A percentile compares a stretch with the other conserved stretches of the same genome.
These are phyloP conservation scores for Cyathus striatus DNA, from an alignment of 768 basidiomycete species.

Conservation along the genomic window DNA sequence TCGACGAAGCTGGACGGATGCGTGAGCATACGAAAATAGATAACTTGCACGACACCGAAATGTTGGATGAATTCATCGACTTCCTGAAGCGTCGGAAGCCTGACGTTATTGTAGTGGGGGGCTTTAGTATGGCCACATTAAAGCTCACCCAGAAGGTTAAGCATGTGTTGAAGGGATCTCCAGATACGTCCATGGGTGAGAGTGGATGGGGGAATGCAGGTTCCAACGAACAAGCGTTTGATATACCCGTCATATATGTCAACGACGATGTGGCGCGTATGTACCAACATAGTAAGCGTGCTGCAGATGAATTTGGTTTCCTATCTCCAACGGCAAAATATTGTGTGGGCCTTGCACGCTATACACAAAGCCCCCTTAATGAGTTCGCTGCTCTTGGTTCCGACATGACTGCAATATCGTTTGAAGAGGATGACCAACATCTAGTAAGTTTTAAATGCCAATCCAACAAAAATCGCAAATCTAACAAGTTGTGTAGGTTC, in stretches of 20 bases:
- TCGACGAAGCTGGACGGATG: constrained; percentile 85
- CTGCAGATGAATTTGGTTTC: constrained; percentile 76
- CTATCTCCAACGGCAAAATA: constrained; percentile 81
- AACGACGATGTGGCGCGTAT: constrained; percentile 91
- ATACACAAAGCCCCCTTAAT: constrained; percentile 88
- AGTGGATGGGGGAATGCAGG: constrained; percentile 17
- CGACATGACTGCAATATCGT: constrained; percentile 79
- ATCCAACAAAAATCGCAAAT: background rate
- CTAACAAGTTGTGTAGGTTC: constrained; percentile 47
- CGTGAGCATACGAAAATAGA: constrained; percentile 90
- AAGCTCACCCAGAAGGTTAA: constrained; percentile 65
- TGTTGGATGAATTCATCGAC: constrained; percentile 71
- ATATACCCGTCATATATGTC: constrained; percentile 77
- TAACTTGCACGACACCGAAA: constrained; percentile 70
- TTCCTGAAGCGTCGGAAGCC: constrained; percentile 81
- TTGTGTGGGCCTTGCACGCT: constrained; percentile 90
- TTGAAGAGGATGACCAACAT: constrained; percentile 84
- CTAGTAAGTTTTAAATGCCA: constrained; percentile 43
- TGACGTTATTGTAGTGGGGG: constrained; percentile 85
- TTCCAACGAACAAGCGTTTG: constrained; percentile 39
- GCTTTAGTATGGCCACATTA: constrained; percentile 78
- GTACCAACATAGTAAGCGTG: constrained; percentile 87
- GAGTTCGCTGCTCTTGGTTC: constrained; percentile 88
- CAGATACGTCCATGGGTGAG: constrained; percentile 17
- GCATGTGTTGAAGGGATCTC: constrained; percentile 32